These are phyloP conservation scores for Fusarium sp. DNA, from an alignment of 2,329 filamentous ascomycete genomes.

Conservation along the genomic window DNA sequence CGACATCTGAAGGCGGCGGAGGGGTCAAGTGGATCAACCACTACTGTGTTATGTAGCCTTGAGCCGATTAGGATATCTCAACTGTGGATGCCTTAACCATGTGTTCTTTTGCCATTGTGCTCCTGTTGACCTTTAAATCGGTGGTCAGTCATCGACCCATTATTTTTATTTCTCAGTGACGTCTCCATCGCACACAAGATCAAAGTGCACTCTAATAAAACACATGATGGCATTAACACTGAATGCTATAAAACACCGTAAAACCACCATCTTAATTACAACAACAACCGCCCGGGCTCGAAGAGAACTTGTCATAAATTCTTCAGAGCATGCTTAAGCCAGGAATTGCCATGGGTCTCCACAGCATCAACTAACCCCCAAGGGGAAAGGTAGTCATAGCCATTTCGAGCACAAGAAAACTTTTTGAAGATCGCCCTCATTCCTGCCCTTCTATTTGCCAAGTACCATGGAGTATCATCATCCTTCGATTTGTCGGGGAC, in stretches of 20 bases:
- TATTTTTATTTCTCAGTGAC: too few species aligned
- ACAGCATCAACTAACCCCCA: too few species aligned
- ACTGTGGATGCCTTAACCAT: not conserved
- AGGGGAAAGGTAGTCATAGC: not conserved
- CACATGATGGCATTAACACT: too few species aligned
- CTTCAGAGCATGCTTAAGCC: not conserved
- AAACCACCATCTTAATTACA: not conserved
- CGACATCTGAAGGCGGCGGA: not conserved
- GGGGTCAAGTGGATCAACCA: not conserved
- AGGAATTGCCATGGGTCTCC: not conserved
- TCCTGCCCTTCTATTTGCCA: not conserved
- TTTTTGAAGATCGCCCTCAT: not conserved
- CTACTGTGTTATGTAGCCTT: not conserved
- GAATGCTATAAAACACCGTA: too few species aligned
- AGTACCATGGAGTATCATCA: not conserved
- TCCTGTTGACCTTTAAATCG: not conserved
- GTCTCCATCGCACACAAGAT: too few species aligned
- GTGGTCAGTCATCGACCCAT: not conserved
- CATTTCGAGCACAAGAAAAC: not conserved
- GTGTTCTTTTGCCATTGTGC: not conserved
- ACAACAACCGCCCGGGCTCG: not conserved
- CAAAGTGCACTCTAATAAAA: too few species aligned
- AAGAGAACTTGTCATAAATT: not conserved
- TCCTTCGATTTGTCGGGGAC: too few species aligned
- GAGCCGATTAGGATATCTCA: not conserved